Conservation (phyloP, 805 yeast genomes). For the Wickerhamiella domercqiae region DNA sequence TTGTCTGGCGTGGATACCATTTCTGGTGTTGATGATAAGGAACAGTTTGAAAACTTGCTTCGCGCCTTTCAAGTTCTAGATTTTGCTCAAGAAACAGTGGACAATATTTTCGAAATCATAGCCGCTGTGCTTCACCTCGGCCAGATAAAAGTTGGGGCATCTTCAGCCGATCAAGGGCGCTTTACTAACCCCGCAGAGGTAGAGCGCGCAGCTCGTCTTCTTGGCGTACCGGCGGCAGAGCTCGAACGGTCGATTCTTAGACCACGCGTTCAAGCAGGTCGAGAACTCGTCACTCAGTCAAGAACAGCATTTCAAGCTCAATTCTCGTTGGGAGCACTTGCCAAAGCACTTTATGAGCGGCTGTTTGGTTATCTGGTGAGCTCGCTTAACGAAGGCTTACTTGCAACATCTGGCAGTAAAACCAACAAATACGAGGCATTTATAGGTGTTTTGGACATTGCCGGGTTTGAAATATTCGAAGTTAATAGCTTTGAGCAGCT, state of each 20-base stretch:
- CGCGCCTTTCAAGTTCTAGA: conserved; percentile 65
- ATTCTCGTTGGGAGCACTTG: conserved; percentile 67
- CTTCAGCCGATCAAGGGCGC: conserved; percentile 59
- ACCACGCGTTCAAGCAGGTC: conserved; percentile 85
- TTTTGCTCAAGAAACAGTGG: conserved; percentile 38
- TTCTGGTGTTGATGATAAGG: conserved; percentile 62
- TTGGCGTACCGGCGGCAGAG: conserved; percentile 45
- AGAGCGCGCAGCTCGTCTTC: conserved; percentile 37
- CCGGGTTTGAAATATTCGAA: conserved; percentile 94
- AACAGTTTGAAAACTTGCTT: conserved; percentile 47
- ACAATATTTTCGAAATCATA: conserved; percentile 45
- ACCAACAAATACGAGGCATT: too few relatives aligned
- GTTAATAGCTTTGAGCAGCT: conserved; percentile 92
- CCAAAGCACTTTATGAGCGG: conserved; percentile 76
- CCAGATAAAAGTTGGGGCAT: conserved; percentile 55
- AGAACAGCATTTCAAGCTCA: conserved; percentile 67
- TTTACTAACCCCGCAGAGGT: conserved; percentile 39
- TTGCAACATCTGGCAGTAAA: conserved; percentile 28
- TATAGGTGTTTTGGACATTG: conserved; percentile 91
- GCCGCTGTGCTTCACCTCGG: conserved; percentile 78
- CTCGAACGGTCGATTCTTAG: conserved; percentile 47
- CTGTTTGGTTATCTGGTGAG: conserved; percentile 64
- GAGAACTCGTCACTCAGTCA: conserved; percentile 68
- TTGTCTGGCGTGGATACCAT: conserved; percentile 41
- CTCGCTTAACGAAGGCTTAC: conserved; percentile 48